Evolutionary conservation across 306 rosid species (phyloP), one percentile per base, ranked within the genome.

Genomic region (Casuarina cunninghamiana): DNA sequence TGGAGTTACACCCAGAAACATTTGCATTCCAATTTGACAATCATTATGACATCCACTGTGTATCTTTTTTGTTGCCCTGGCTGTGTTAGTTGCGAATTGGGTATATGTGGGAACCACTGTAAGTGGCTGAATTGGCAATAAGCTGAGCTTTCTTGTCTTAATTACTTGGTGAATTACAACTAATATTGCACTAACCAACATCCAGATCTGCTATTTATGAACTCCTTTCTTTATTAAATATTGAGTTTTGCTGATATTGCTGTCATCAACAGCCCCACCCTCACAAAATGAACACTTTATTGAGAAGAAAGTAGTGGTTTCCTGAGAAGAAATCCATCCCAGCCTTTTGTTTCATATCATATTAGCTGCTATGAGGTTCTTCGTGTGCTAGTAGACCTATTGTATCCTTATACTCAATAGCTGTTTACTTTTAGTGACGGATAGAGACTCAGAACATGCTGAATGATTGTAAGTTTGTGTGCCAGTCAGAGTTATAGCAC

Each of bases 71-170:
- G n/a, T 60, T 42, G 32, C 35, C 16, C 3, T 66, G 71, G 49
- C 8, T 66, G 15, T 42, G 49, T 2, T 41, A 16, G 9, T 41
- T 42, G 4, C 37, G 5, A 35, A 17, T 15, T 42, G 6, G 7
- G 16, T 10, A 37, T 5, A 13, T 3, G 9, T 41, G 42, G 32
- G 19, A 17, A 26, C 6, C 6, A 66, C 42, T 3, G 10, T 5
- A 17, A n/a, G 35, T 62, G 45, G 62, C n/a, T 42, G 73, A 39
- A 62, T 8, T 62, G 73, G 53, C 53, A 41, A 43, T 77, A 66
- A 16, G 69, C 37, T 3, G 50, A 41, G 17, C 0, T 41, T 42
- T 66, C 17, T 2, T 12, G 50, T 42, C 71, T 66, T n/a, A 17
- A 43, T 16, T 42, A 42, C 26, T 6, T 66, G 46, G 42, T 43